Evolutionary conservation across 2,329 filamentous ascomycete genomes (phyloP).

Genomic region (Mycosphaerella sp.): DNA sequence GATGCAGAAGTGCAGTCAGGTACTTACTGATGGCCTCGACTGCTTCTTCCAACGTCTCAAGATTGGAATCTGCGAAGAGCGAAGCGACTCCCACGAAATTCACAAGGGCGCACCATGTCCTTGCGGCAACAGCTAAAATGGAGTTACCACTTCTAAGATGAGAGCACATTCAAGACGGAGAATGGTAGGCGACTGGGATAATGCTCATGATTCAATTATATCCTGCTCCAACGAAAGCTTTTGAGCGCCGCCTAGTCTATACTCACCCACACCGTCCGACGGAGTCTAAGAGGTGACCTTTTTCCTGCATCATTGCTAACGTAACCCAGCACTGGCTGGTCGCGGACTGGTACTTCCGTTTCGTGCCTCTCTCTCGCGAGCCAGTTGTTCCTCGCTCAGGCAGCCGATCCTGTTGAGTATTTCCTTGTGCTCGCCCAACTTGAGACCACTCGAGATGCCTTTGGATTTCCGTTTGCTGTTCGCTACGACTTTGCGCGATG

Average conservation of each 20-base stretch:
- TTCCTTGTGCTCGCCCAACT: constrained; percentile 70
- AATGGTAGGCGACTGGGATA: not conserved
- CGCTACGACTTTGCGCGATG: constrained; percentile 24
- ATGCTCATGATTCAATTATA: not conserved
- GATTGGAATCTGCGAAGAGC: too few relatives aligned
- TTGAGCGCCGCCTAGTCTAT: not conserved
- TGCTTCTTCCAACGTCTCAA: too few relatives aligned
- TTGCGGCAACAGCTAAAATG: too few relatives aligned
- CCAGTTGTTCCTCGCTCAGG: constrained; percentile 34
- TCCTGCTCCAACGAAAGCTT: not conserved
- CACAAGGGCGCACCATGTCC: too few relatives aligned
- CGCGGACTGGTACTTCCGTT: constrained; percentile 25
- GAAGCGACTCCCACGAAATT: too few relatives aligned
- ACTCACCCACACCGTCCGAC: not conserved
- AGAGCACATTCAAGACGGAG: not conserved
- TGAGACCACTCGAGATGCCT: constrained; percentile 45
- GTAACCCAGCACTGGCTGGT: constrained; percentile 13
- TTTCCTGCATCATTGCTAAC: constrained; percentile 1
- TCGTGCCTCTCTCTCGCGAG: constrained; percentile 30
- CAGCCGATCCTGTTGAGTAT: constrained; percentile 76
- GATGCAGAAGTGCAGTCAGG: too few relatives aligned
- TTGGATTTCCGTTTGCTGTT: constrained; percentile 42
- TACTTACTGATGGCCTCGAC: too few relatives aligned
- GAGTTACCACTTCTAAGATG: too few relatives aligned
- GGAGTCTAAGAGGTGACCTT: not conserved